Percentiles rank a stretch among this genome's conserved stretches.
Conservation (phyloP, 2,329 filamentous ascomycete species). For the Eutypa lata region DNA sequence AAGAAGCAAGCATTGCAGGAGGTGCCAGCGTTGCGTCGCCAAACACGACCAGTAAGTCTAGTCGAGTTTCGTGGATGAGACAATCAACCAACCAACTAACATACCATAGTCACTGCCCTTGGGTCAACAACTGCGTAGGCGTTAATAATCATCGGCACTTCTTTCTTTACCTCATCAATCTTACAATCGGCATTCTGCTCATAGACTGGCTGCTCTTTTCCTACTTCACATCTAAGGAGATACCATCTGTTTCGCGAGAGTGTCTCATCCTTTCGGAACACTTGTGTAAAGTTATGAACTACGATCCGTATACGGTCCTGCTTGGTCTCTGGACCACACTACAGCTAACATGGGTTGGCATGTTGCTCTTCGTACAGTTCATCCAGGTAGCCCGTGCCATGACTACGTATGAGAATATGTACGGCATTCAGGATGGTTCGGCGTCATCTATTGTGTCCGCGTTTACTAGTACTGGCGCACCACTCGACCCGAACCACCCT, state of each 20-base stretch:
- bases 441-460: slow-evolving; percentile 61
- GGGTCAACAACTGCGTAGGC: slow-evolving; percentile 95
- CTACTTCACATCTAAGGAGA: slow-evolving; percentile 60
- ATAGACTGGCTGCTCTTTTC: slow-evolving; percentile 71
- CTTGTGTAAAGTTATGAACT: slow-evolving; percentile 73
- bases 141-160: slow-evolving; percentile 97
- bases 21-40: slow-evolving; percentile 87
- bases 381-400: slow-evolving; percentile 88
- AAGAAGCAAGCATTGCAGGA: slow-evolving; percentile 91
- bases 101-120: slow-evolving; percentile 77
- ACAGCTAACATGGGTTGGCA: slow-evolving; percentile 93
- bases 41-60: slow-evolving; percentile 88
- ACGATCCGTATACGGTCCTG: slow-evolving; percentile 80
- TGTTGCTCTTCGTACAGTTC: slow-evolving; percentile 92
- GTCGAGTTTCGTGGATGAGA: neutral
- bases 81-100: slow-evolving; percentile 20
- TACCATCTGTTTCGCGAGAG: slow-evolving; percentile 46
- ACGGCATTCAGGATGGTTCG: slow-evolving; percentile 63
- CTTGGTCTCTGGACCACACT: slow-evolving; percentile 75
- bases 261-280: slow-evolving; percentile 76
- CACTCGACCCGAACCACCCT: slow-evolving; percentile 64
- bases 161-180: slow-evolving; percentile 77
- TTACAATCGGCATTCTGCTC: slow-evolving; percentile 71
- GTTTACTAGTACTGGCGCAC: slow-evolving; percentile 74
- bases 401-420: slow-evolving; percentile 97